Conservation (phyloP, 257 asterid genomes). For the Leonotis leonurus region DNA sequence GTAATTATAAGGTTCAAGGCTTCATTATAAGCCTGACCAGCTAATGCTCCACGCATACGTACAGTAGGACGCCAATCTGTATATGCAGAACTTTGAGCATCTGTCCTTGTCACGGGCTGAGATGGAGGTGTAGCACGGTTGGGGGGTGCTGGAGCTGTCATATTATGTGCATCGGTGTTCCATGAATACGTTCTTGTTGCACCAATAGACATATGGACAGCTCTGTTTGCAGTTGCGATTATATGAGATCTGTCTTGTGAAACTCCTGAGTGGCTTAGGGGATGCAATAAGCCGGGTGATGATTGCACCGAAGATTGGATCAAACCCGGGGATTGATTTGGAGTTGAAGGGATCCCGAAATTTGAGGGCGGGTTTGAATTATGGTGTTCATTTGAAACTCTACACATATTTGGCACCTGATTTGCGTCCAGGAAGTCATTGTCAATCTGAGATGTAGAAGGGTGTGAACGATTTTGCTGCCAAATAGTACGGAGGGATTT, state of each 20-base stretch:
- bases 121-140: constrained; percentile 25
- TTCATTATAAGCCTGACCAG: constrained; percentile 51
- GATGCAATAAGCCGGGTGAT: constrained; percentile 12
- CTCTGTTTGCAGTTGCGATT: constrained; percentile 32
- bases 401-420: constrained; percentile 29
- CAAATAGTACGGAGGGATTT: constrained; percentile 15
- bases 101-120: constrained; percentile 23
- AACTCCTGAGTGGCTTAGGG: constrained; percentile 28
- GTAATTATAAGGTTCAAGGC: constrained; percentile 34
- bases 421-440: constrained; percentile 23
- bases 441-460: constrained; percentile 28
- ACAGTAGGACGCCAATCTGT: constrained; percentile 47
- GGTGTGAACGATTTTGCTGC: constrained; percentile 25
- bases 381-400: constrained; percentile 25
- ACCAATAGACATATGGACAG: constrained; percentile 29
- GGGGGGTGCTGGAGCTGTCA: constrained; percentile 10
- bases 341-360: constrained; percentile 22
- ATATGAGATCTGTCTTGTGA: constrained; percentile 24
- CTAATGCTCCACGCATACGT: constrained; percentile 75
- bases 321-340: constrained; percentile 27
- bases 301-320: constrained; percentile 25
- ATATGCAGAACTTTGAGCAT: constrained; percentile 25
- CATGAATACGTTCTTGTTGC: constrained; percentile 25
- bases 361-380: constrained; percentile 20
- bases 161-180: constrained; percentile 17